phyloP scores from a whole-genome alignment of 2,329 filamentous ascomycete genomes.

The Ascomycota sp. region DNA sequence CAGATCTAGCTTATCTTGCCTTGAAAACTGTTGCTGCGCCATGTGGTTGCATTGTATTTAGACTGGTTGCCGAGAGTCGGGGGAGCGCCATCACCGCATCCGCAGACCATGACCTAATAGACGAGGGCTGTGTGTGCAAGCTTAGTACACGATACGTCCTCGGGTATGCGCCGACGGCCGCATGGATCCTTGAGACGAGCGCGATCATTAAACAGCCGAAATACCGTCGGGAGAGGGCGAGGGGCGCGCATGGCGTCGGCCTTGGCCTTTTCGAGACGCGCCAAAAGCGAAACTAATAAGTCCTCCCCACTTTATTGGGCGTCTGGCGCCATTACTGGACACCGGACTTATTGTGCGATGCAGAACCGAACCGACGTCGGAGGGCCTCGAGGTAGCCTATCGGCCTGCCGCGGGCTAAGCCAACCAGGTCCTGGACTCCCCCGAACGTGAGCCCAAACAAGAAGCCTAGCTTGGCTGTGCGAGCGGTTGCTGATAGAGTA shows the following conservation, averaged over 20 bases:
- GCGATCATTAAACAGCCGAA: not conserved
- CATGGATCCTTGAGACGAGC: no score
- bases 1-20: conserved; percentile 1
- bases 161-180: no score
- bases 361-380: conserved; percentile 17
- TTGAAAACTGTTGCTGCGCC: not conserved
- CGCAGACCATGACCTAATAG: no score
- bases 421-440: conserved; percentile 53
- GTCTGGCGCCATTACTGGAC: not conserved
- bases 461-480: conserved; percentile 61
- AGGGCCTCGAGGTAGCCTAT: conserved; percentile 55
- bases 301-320: not conserved
- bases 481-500: conserved; percentile 50
- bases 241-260: conserved; percentile 2
- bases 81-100: no score
- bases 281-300: not conserved
- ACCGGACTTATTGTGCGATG: conserved; percentile 4
- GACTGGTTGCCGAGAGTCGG: not conserved
- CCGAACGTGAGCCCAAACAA: conserved; percentile 62
- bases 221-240: not conserved
- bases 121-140: no score
- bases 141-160: no score
- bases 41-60: not conserved
- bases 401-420: conserved; percentile 44
- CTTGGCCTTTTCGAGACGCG: not conserved